A percentile compares a stretch with the other conserved stretches of the same genome.
phyloP scores from a whole-genome alignment of 225 moss, liverwort and hornwort genomes.

The Pleurozium schreberi region DNA sequence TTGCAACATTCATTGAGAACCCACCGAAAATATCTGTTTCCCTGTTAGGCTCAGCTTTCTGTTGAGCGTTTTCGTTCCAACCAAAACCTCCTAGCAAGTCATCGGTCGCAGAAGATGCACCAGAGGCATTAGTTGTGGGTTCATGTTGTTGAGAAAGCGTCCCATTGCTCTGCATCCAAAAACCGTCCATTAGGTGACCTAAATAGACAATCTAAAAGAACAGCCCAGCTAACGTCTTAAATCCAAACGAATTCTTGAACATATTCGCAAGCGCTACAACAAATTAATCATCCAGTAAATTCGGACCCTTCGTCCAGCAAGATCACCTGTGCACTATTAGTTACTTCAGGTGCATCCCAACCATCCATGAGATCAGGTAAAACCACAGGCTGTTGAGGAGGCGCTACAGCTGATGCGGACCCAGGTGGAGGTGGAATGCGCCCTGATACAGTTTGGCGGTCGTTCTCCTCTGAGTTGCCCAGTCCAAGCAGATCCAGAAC shows the following conservation, averaged over 20 bases:
- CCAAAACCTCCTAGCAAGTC: slow-evolving; percentile 46
- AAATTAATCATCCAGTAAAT: background rate
- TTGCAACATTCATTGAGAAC: slow-evolving; percentile 41
- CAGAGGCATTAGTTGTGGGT: background rate
- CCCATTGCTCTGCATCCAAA: slow-evolving; percentile 19
- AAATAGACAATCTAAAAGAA: background rate
- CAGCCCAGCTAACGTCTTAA: background rate
- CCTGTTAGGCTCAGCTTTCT: background rate
- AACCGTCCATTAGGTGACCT: background rate
- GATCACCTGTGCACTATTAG: slow-evolving; percentile 29
- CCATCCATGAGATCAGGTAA: slow-evolving; percentile 89
- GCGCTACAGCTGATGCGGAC: slow-evolving; percentile 1
- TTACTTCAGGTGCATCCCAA: slow-evolving; percentile 36
- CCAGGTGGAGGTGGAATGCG: slow-evolving; percentile 32
- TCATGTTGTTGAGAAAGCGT: slow-evolving; percentile 18
- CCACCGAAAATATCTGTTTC: slow-evolving; percentile 65
- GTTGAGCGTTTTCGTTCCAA: slow-evolving; percentile 43
- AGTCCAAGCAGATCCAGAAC: slow-evolving; percentile 81
- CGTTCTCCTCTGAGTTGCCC: slow-evolving; percentile 22
- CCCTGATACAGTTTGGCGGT: slow-evolving; percentile 12
- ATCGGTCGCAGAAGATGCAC: slow-evolving; percentile 12
- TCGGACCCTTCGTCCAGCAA: background rate
- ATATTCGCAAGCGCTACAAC: background rate
- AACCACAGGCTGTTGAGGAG: slow-evolving; percentile 28
- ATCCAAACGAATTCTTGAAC: background rate